A percentile compares a stretch with the other conserved stretches of the same genome.
Evolutionary conservation across 768 basidiomycete genomes (phyloP).

Genomic region (Zangia roseola): DNA sequence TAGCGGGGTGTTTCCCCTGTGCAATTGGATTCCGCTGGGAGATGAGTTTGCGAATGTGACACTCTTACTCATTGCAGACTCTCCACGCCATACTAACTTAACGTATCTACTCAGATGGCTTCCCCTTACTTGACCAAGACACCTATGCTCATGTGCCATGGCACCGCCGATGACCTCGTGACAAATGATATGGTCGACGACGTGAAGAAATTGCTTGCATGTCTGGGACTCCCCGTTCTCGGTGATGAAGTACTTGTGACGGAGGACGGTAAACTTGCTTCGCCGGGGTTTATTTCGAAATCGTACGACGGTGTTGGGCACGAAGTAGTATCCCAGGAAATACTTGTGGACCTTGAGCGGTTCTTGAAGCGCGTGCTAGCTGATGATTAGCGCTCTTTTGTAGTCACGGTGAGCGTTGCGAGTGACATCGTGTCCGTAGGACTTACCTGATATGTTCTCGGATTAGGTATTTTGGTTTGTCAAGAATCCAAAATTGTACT

Average conservation of each 20-base stretch:
- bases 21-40: conserved; percentile 75
- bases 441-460: too few relatives aligned
- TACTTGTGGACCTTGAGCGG: conserved; percentile 64
- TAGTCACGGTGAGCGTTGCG: background rate
- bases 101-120: conserved; percentile 47
- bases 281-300: conserved; percentile 61
- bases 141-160: conserved; percentile 89
- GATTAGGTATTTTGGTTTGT: too few relatives aligned
- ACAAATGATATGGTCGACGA: conserved; percentile 49
- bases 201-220: conserved; percentile 57
- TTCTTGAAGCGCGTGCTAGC: conserved; percentile 67
- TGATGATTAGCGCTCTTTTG: conserved; percentile 4
- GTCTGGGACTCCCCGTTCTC: conserved; percentile 47
- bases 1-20: conserved; percentile 70
- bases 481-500: too few relatives aligned
- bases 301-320: conserved; percentile 70
- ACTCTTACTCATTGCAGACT: conserved; percentile 18
- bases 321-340: conserved; percentile 57
- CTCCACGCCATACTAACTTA: conserved; percentile 1
- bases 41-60: conserved; percentile 62
- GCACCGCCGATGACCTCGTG: conserved; percentile 73
- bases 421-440: background rate
- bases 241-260: conserved; percentile 36
- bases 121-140: conserved; percentile 57
- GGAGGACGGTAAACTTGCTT: conserved; percentile 18